Evolutionary conservation across 805 yeast species (phyloP), one percentile per base, ranked within the genome.

Genomic region (Starmera quercuum): DNA sequence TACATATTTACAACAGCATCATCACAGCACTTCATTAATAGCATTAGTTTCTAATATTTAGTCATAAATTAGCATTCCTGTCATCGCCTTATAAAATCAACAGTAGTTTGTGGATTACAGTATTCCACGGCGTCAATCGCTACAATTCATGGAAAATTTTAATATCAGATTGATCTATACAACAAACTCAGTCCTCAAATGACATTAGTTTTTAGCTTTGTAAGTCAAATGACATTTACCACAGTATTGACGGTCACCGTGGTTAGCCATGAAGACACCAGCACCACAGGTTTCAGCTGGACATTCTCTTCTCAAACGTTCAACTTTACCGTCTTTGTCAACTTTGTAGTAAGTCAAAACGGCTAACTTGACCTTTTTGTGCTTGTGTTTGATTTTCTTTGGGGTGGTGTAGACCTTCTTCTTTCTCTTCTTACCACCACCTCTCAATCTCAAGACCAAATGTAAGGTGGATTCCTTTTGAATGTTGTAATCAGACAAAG

Each of bases 351-450:
- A 92, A 66, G 94, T 87, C 70, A 92, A 83, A 69, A 92, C 97
- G 71, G 97, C 97, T 64, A 92, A 79, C 84, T 92, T 92, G 73
- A 84, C 85, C 80, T 90, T 92, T 85, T 84, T 92, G 83, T 86
- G 96, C 83, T 87, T 88, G 94, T 92, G 97, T 76, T 74, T 85
- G 76, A 92, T 85, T 83, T 88, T 94, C 88, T 92, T 92, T 78
- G 98, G 98, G 66, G 97, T 90, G 75, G 97, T 90, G 90, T 90
- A 92, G 67, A 87, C 97, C 95, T 90, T 90, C 96, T 92, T 92
- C 92, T 92, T 92, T 82, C 95, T 90, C 92, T 92, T 92, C 85
- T 88, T 92, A 78, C 95, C 95, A 73, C 95, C 96, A 75, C 97
- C 97, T 76, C 97, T 85, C 66, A 90, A 83, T 78, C 97, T 87